phyloP scores from a whole-genome alignment of 352 stramenopile genomes.

The Globisporangium polare region DNA sequence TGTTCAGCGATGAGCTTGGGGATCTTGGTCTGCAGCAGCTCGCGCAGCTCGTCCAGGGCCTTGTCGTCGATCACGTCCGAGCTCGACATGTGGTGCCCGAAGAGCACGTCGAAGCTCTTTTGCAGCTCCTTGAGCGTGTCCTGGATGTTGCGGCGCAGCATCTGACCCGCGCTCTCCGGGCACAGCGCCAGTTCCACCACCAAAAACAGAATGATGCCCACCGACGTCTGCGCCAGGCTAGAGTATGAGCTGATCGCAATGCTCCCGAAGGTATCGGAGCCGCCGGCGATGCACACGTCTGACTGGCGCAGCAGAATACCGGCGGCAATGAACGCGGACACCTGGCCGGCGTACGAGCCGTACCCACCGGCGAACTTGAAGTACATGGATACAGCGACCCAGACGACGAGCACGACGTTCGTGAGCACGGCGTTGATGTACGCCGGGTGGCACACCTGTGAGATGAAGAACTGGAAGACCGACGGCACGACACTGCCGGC shows the following conservation, averaged over 20 bases:
- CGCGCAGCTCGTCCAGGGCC: slow-evolving; percentile 42
- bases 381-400: slow-evolving; percentile 62
- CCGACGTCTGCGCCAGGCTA: slow-evolving; percentile 68
- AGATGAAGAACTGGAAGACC: slow-evolving; percentile 51
- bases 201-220: slow-evolving; percentile 77
- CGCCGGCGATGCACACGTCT: slow-evolving; percentile 42
- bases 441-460: slow-evolving; percentile 25
- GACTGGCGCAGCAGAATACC: slow-evolving; percentile 60
- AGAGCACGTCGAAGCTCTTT: slow-evolving; percentile 57
- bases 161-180: slow-evolving; percentile 54
- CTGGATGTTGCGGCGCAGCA: slow-evolving; percentile 73
- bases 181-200: slow-evolving; percentile 62
- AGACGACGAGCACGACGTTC: slow-evolving; percentile 45
- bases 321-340: slow-evolving; percentile 64
- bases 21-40: slow-evolving; percentile 53
- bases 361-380: slow-evolving; percentile 57
- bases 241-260: slow-evolving; percentile 76
- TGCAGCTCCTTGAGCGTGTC: slow-evolving; percentile 61
- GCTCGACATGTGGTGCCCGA: slow-evolving; percentile 63
- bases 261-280: slow-evolving; percentile 29
- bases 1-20: slow-evolving; percentile 59
- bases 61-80: slow-evolving; percentile 44
- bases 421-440: slow-evolving; percentile 34
- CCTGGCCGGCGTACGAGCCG: slow-evolving; percentile 48
- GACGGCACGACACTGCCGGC: slow-evolving; percentile 44